Evolutionary conservation across 306 rosid genomes (phyloP).

Genomic region (Sesbania bispinosa): DNA sequence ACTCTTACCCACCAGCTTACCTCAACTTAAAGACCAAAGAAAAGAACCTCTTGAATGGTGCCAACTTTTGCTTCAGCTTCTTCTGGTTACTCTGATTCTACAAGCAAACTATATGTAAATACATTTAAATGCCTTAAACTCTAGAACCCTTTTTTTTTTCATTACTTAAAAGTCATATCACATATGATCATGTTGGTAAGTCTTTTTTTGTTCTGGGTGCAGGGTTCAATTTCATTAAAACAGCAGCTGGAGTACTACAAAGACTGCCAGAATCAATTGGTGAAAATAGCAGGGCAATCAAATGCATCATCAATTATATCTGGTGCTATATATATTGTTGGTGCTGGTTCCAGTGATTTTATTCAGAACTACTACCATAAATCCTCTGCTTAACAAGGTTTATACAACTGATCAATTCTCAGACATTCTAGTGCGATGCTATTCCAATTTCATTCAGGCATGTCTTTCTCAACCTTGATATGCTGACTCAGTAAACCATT

Average conservation of each 20-base stretch:
- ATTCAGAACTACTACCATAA: constrained; percentile 62
- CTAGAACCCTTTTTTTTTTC: neutral
- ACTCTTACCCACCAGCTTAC: constrained; percentile 42
- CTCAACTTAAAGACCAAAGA: constrained; percentile 39
- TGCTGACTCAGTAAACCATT: neutral
- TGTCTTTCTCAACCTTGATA: neutral
- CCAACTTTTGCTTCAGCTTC: constrained; percentile 73
- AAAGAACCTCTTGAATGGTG: constrained; percentile 35
- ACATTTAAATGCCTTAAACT: neutral
- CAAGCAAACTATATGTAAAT: constrained; percentile 47
- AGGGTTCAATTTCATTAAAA: neutral
- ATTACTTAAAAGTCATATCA: neutral
- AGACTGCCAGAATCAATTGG: constrained; percentile 24
- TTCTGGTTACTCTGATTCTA: constrained; percentile 62
- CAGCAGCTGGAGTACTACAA: neutral
- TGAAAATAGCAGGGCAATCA: constrained; percentile 37
- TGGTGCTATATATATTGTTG: constrained; percentile 45
- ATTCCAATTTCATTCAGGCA: constrained; percentile 53
- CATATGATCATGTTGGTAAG: neutral
- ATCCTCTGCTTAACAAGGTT: constrained; percentile 47
- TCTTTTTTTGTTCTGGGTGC: neutral
- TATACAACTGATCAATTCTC: constrained; percentile 50
- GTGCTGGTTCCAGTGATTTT: constrained; percentile 65
- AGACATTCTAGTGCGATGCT: constrained; percentile 44
- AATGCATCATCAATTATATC: constrained; percentile 54